Conservation (phyloP, 192 early-diverging fungal genomes). For the Radiomyces spectabilis region DNA sequence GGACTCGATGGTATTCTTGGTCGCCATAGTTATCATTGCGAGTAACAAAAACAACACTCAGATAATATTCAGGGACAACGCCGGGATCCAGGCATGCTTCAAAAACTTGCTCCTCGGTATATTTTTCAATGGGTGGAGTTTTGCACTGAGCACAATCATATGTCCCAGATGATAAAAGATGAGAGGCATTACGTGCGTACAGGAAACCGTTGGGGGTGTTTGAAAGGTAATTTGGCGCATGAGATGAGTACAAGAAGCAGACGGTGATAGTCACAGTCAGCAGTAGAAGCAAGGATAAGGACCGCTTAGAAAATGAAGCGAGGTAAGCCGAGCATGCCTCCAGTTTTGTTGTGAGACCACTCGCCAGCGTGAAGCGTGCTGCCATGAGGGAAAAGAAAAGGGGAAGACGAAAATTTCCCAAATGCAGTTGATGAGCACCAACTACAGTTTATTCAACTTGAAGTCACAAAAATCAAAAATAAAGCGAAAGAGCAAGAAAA, state of each 20-base stretch:
- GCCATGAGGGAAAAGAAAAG: background rate
- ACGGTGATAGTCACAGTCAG: background rate
- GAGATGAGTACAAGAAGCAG: background rate
- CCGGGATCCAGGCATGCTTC: conserved; percentile 9
- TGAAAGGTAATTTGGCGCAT: background rate
- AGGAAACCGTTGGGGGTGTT: background rate
- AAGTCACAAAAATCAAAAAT: too few species aligned
- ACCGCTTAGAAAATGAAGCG: background rate
- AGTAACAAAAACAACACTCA: conserved; percentile 13
- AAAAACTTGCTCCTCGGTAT: background rate
- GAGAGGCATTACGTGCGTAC: background rate
- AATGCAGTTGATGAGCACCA: too few species aligned
- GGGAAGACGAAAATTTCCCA: background rate
- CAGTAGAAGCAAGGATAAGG: background rate
- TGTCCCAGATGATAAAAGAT: background rate
- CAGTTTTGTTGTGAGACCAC: background rate
- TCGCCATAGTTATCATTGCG: conserved; percentile 8
- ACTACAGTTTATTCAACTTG: too few species aligned
- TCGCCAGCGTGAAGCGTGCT: background rate
- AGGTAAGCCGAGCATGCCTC: background rate
- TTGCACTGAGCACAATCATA: background rate
- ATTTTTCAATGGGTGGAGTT: background rate
- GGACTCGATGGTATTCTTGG: conserved; percentile 12
- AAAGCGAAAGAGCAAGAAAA: too few species aligned
- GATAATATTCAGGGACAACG: conserved; percentile 4